A percentile compares a stretch with the other conserved stretches of the same genome.
Conservation (phyloP, 2,329 filamentous ascomycete species). For the Arachnomyces sp. region DNA sequence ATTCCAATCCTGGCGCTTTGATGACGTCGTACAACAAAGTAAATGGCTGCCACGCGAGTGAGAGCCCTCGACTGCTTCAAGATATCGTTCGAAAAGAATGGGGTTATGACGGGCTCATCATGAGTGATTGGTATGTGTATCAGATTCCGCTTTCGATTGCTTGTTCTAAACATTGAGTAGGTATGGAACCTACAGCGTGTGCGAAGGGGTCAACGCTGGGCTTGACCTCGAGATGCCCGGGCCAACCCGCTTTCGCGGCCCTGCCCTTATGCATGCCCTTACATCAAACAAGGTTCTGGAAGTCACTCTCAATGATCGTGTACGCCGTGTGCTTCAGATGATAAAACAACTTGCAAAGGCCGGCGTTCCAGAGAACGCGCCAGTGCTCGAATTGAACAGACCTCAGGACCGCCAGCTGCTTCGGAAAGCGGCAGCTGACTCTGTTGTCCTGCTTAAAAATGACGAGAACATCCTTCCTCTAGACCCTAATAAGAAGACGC, state of each 20-base stretch:
- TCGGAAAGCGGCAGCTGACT: slow-evolving; percentile 10
- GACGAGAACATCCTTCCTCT: slow-evolving; percentile 14
- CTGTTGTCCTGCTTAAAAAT: slow-evolving; percentile 18
- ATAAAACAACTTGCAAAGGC: slow-evolving; percentile 17
- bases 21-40: slow-evolving; percentile 48
- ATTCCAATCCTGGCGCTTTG: slow-evolving; percentile 43
- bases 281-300: slow-evolving; percentile 21
- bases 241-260: slow-evolving; percentile 25
- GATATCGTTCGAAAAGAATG: slow-evolving; percentile 26
- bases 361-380: slow-evolving; percentile 8
- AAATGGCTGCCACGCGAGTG: slow-evolving; percentile 36
- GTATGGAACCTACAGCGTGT: slow-evolving; percentile 15
- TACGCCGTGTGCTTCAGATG: slow-evolving; percentile 25
- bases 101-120: slow-evolving; percentile 26
- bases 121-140: slow-evolving; percentile 24
- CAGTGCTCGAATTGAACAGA: slow-evolving; percentile 7
- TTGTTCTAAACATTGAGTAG: not conserved
- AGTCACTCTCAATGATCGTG: slow-evolving; percentile 20
- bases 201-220: slow-evolving; percentile 17
- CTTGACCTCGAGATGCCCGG: slow-evolving; percentile 23
- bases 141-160: not conserved
- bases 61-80: slow-evolving; percentile 18
- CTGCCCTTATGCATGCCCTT: slow-evolving; percentile 18
- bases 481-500: slow-evolving; percentile 11
- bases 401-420: slow-evolving; percentile 14